Evolutionary conservation across 176 grass and related monocot genomes (phyloP), one percentile per base, ranked within the genome.

Genomic region (Oryza meridionalis): DNA sequence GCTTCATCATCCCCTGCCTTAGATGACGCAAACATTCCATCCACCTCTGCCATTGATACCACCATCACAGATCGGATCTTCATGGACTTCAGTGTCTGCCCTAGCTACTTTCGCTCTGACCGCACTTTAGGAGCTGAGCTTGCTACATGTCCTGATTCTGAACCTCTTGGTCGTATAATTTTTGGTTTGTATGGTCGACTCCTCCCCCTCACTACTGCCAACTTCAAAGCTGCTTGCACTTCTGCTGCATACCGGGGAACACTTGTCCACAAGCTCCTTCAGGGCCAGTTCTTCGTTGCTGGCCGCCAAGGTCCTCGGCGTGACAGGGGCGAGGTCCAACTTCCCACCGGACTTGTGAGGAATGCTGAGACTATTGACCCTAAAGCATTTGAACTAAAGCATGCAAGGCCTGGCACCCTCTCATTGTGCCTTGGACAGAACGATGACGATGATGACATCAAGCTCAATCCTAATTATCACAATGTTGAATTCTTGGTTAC

Each of bases 401-500:
- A 98, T 63, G 46, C 79, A 65, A 87, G 92, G 25, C 92, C 95
- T 16, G 95, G 95, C 29, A 98, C 95, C 1, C 85, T 98, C 44
- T 98, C 95, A 16, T 81, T 98, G 31, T 95, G 95, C 84, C 85
- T 98, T 82, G 90, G 86, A 70, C 88, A 95, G 76, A 98, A 95
- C 78, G 95, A 98, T 11, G 95, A 98, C 1, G 92, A 95, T 1
- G 82, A 98, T 19, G 77, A 78, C 37, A 71, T 98, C 82, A 98
- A 93, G 77, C 89, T 98, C 73, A 88, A 90, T 42, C 91, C 92
- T 7, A 72, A 94, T 50, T 98, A 95, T 85, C 92, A 87, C 84
- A 98, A 98, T 79, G 64, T 98, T 75, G 95, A 98, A 82, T 98
- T 98, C 86, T 86, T 98, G 88, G 92, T 98, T 70, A 98, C 95